Conservation (phyloP, 495 filamentous ascomycete genomes). For the Talaromyces adpressus region DNA sequence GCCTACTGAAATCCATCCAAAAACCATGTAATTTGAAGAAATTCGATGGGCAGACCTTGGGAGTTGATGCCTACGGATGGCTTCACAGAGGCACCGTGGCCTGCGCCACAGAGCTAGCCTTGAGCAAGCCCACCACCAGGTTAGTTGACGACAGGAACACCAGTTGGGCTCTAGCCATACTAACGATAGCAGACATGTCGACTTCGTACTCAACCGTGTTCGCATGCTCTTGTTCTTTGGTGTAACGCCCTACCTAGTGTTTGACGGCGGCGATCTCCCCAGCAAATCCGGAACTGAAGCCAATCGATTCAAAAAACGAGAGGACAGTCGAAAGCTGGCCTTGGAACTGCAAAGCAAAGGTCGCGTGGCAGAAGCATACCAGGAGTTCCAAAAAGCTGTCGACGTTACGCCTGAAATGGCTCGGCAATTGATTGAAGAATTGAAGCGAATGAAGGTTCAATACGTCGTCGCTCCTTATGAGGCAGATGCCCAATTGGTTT, state of each 20-base stretch:
- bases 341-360: slow-evolving; percentile 75
- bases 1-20: slow-evolving; percentile 92
- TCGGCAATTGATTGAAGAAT: slow-evolving; percentile 79
- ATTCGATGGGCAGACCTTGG: slow-evolving; percentile 81
- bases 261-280: slow-evolving; percentile 92
- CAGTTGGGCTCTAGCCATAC: not conserved
- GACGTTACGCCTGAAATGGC: slow-evolving; percentile 98
- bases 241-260: slow-evolving; percentile 85
- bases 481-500: slow-evolving; percentile 92
- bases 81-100: slow-evolving; percentile 88
- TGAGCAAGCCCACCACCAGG: slow-evolving; percentile 82
- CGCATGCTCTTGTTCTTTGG: slow-evolving; percentile 91
- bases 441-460: slow-evolving; percentile 69
- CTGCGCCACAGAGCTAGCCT: slow-evolving; percentile 85
- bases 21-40: slow-evolving; percentile 79
- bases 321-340: slow-evolving; percentile 65
- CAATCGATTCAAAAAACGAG: slow-evolving; percentile 59
- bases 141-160: slow-evolving; percentile 28
- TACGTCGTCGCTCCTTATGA: slow-evolving; percentile 97
- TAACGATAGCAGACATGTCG: slow-evolving; percentile 61
- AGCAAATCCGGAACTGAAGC: slow-evolving; percentile 91
- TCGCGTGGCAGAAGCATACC: slow-evolving; percentile 69
- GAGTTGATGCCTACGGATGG: slow-evolving; percentile 97
- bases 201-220: slow-evolving; percentile 85
- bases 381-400: slow-evolving; percentile 89